phyloP scores from a whole-genome alignment of 2,329 filamentous ascomycete species.

The Colletotrichum tropicicola region DNA sequence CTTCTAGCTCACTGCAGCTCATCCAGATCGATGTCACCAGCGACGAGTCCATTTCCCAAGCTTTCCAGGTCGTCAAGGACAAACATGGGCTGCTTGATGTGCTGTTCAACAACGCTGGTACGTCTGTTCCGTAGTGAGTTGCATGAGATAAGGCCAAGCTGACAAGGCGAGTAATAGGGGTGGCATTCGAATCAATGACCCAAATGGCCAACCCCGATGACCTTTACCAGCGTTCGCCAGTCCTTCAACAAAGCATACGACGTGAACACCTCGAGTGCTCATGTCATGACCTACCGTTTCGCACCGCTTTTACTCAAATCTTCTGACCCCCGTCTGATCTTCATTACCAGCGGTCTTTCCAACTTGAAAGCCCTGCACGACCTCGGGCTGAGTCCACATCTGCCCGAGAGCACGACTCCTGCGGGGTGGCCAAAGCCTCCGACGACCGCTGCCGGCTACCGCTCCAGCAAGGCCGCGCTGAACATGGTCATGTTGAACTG shows the following conservation, averaged over 20 bases:
- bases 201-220: conserved; percentile 39
- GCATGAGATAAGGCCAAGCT: neutral
- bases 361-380: conserved; percentile 40
- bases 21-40: conserved; percentile 63
- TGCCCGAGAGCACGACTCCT: conserved; percentile 47
- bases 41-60: conserved; percentile 53
- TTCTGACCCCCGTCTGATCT: conserved; percentile 53
- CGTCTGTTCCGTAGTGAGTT: neutral
- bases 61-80: conserved; percentile 37
- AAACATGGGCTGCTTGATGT: conserved; percentile 40
- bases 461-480: conserved; percentile 51
- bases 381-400: conserved; percentile 25
- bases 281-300: conserved; percentile 45
- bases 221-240: conserved; percentile 42
- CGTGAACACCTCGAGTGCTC: conserved; percentile 58
- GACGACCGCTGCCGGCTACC: conserved; percentile 40
- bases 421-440: conserved; percentile 55
- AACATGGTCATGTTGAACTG: conserved; percentile 61
- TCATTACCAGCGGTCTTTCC: conserved; percentile 54
- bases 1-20: conserved; percentile 51
- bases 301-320: conserved; percentile 47
- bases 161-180: neutral
- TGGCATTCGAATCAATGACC: conserved; percentile 42
- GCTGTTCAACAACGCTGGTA: conserved; percentile 43
- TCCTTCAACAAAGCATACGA: conserved; percentile 56